A percentile compares a stretch with the other conserved stretches of the same genome.
phyloP scores from a whole-genome alignment of 495 filamentous ascomycete species.

The Penicillium paradoxum region DNA sequence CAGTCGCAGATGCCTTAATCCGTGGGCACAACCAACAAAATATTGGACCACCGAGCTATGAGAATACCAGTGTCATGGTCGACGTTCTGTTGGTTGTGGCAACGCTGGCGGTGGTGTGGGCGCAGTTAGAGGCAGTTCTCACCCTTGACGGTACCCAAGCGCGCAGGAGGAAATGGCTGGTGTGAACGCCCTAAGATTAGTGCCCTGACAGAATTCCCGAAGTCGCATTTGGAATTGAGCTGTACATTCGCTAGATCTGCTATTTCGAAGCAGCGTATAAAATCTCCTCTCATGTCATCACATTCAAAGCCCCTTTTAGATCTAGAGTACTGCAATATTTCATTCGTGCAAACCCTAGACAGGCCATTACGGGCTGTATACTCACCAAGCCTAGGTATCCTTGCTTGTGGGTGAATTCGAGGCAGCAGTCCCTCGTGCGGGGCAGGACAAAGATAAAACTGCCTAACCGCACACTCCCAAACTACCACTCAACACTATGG shows the following conservation, averaged over 20 bases:
- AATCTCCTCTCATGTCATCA: background rate
- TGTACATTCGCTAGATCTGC: background rate
- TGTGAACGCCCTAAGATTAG: background rate
- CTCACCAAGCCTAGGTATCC: too few species aligned
- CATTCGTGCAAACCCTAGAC: too few species aligned
- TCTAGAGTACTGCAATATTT: too few species aligned
- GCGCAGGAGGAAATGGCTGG: constrained; percentile 16
- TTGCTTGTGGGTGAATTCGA: too few species aligned
- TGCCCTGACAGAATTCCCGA: background rate
- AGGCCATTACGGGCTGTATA: too few species aligned
- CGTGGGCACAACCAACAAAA: constrained; percentile 12
- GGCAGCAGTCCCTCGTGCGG: too few species aligned
- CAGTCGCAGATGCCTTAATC: constrained; percentile 36
- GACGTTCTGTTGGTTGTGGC: constrained; percentile 26
- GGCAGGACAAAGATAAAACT: too few species aligned
- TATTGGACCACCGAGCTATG: constrained; percentile 18
- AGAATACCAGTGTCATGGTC: constrained; percentile 29
- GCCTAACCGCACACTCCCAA: too few species aligned
- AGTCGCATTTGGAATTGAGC: background rate
- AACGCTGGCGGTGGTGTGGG: constrained; percentile 29
- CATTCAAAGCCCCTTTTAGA: too few species aligned
- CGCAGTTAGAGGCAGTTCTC: constrained; percentile 26
- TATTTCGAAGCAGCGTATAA: background rate
- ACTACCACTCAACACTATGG: too few species aligned
- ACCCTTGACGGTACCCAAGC: constrained; percentile 8